Conservation (phyloP, 2,329 filamentous ascomycete species). For the Xylaria polymorpha region DNA sequence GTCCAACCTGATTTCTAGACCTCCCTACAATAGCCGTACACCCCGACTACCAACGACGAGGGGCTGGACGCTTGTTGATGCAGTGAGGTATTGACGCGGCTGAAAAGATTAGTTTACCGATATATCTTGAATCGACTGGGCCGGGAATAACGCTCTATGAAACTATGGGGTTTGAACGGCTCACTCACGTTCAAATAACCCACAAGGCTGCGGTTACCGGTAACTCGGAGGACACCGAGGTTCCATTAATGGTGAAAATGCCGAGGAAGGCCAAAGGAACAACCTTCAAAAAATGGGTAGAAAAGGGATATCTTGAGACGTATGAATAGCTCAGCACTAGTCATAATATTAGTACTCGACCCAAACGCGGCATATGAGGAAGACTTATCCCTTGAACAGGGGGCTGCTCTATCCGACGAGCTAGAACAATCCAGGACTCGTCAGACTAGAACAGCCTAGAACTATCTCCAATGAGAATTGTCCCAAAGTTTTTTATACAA, state of each 20-base stretch:
- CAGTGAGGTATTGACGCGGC: slow-evolving; percentile 42
- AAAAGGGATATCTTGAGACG: slow-evolving; percentile 37
- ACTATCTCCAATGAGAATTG: slow-evolving; percentile 37
- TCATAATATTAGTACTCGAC: slow-evolving; percentile 36
- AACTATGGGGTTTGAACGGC: slow-evolving; percentile 39
- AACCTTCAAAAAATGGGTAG: slow-evolving; percentile 41
- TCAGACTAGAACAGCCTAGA: slow-evolving; percentile 41
- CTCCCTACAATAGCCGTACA: slow-evolving; percentile 44
- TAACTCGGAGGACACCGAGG: slow-evolving; percentile 33
- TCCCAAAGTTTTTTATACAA: slow-evolving; percentile 39
- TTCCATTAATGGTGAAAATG: slow-evolving; percentile 46
- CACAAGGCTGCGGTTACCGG: slow-evolving; percentile 43
- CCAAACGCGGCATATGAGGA: background rate
- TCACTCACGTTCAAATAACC: slow-evolving; percentile 40
- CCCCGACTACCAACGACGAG: slow-evolving; percentile 42
- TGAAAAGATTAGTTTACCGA: slow-evolving; percentile 42
- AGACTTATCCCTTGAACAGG: slow-evolving; percentile 50
- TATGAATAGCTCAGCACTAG: slow-evolving; percentile 34
- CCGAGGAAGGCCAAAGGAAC: slow-evolving; percentile 40
- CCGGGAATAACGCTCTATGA: slow-evolving; percentile 39
- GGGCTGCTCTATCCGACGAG: slow-evolving; percentile 41
- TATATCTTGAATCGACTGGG: slow-evolving; percentile 43
- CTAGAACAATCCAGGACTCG: background rate
- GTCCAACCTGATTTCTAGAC: slow-evolving; percentile 36
- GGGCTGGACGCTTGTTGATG: slow-evolving; percentile 41